Evolutionary conservation across 2,329 filamentous ascomycete genomes (phyloP), one percentile per base, ranked within the genome.

Genomic region (Botrytis byssoidea): DNA sequence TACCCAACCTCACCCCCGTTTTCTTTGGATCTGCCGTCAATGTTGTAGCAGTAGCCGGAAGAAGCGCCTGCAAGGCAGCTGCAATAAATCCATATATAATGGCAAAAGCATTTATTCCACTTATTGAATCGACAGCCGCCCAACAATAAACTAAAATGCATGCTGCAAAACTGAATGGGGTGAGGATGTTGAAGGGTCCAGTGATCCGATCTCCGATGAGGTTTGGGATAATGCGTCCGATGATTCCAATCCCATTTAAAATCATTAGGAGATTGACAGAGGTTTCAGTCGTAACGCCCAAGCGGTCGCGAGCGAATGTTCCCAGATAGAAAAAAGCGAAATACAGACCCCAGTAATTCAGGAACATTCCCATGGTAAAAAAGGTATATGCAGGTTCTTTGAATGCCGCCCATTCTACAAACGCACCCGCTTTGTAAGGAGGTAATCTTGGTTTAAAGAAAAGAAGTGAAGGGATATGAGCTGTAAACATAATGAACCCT

Each of bases 401-500:
- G 29, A 70, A 70, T 16, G 67, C 37, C 1, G 29, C 3, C 67
- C 48, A 61, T 6, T 57, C 37, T 1, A 61, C 55, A 3, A 60
- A 44, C 3, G 32, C 32, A 9, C 67, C 67, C 0, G 40, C 67
- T 14, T 44, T 44, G 18, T 44, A 35, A 6, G 37, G 37, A 35
- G 40, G 37, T 12, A 61, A 59, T 32, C 37, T 70, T 4, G 37
- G 67, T 10, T 20, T 70, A 29, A 61, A 42, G 12, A 70, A 10
- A 2, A 37, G 0, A 7, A 70, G 18, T 3, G 51, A 42, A 25
- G 55, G 37, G 10, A 61, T 14, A 32, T 42, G 37, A 37, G 48
- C 40, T 18, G 35, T 16, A 37, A 70, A 25, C 35, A 57, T 59
- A 14, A 70, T 44, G 63, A 78, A 78, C 3, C 70, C 77, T 3